Conservation (phyloP, 345 rosid species). For the Luvunga scandens region DNA sequence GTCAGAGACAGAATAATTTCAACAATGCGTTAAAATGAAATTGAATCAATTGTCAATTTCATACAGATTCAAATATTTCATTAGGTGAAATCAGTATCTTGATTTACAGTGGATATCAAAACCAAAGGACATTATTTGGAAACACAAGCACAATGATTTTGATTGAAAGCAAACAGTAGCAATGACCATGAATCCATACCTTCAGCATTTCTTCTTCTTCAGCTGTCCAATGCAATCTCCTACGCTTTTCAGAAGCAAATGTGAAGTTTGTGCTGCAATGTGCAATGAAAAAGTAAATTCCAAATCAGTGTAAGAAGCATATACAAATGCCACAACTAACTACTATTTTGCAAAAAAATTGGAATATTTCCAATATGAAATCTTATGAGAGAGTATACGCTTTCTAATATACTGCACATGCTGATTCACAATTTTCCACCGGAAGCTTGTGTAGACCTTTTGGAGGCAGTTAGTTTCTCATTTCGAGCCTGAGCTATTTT, state of each 20-base stretch:
- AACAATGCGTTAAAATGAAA: neutral
- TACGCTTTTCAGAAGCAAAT: constrained; percentile 26
- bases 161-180: neutral
- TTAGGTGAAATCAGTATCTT: neutral
- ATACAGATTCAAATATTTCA: neutral
- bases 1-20: neutral
- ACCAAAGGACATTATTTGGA: neutral
- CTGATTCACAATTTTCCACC: no score
- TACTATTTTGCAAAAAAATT: no score
- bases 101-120: neutral
- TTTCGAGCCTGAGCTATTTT: no score
- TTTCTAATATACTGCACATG: no score
- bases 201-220: constrained; percentile 46
- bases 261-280: neutral
- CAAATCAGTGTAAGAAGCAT: no score
- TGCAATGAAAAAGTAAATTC: no score
- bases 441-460: no score
- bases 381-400: no score
- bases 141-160: neutral
- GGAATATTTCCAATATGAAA: no score
- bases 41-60: neutral
- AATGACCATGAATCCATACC: constrained; percentile 19
- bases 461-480: no score
- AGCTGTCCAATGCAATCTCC: constrained; percentile 34
- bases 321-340: no score